Conservation (phyloP, 73 alveolate genomes). For the Paramecium sonneborni region DNA sequence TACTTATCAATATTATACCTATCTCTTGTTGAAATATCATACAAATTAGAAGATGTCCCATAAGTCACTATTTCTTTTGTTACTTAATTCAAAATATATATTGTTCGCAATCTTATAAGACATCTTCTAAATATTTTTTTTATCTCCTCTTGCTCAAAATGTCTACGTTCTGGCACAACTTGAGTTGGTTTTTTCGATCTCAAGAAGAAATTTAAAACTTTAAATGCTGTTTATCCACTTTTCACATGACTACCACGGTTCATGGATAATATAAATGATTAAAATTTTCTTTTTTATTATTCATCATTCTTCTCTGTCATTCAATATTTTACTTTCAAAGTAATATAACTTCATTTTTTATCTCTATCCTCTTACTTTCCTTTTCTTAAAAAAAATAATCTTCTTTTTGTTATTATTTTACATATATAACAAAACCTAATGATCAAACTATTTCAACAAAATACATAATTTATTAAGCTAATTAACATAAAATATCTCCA, state of each 20-base stretch:
- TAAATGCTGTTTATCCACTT: not conserved
- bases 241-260: not conserved
- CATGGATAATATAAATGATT: not conserved
- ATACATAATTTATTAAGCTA: not conserved
- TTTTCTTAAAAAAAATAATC: no score
- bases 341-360: no score
- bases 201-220: not conserved
- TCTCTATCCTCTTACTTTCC: no score
- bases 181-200: not conserved
- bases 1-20: not conserved
- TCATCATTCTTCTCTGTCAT: not conserved
- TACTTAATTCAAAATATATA: not conserved
- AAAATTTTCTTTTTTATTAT: not conserved
- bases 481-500: no score
- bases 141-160: not conserved
- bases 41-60: conserved; percentile 64
- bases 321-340: no score
- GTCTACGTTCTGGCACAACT: not conserved
- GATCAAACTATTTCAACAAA: not conserved
- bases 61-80: conserved; percentile 51
- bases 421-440: no score
- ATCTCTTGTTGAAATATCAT: conserved; percentile 38
- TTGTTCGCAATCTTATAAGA: not conserved
- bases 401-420: no score
- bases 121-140: not conserved